phyloP scores from a whole-genome alignment of 2,329 filamentous ascomycete genomes.

The Verticillium dahliae region DNA sequence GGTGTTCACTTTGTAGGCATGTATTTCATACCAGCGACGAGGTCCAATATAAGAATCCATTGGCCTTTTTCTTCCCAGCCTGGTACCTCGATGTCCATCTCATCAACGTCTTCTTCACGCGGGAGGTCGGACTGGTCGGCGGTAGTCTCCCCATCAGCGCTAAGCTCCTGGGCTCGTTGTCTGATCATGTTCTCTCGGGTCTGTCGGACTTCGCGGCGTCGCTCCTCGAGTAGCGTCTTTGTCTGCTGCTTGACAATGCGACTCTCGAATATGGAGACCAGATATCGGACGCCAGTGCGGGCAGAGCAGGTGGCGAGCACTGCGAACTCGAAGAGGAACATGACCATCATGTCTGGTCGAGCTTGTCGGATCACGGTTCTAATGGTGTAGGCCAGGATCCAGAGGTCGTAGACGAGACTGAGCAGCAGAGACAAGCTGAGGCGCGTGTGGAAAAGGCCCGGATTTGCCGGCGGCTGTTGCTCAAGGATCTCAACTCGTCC shows the following conservation, averaged over 20 bases:
- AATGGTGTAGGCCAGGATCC: constrained; percentile 75
- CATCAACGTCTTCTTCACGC: constrained; percentile 71
- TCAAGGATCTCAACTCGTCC: constrained; percentile 90
- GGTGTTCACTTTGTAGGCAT: background rate
- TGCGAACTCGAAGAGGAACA: constrained; percentile 98
- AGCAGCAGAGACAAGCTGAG: constrained; percentile 72
- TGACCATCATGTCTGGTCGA: constrained; percentile 98
- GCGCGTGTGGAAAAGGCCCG: constrained; percentile 78
- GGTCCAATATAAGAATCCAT: constrained; percentile 82
- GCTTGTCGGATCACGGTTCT: constrained; percentile 80
- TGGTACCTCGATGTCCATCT: constrained; percentile 89
- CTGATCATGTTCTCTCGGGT: constrained; percentile 46
- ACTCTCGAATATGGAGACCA: constrained; percentile 71
- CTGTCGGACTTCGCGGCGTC: constrained; percentile 60
- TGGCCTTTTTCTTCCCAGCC: constrained; percentile 96
- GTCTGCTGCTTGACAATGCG: constrained; percentile 71
- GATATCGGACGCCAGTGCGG: constrained; percentile 73
- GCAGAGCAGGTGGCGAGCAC: constrained; percentile 74
- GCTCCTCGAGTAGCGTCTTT: constrained; percentile 57
- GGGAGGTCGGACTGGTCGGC: constrained; percentile 44
- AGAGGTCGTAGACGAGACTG: constrained; percentile 72
- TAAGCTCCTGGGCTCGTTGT: constrained; percentile 38
- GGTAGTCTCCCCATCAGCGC: constrained; percentile 40
- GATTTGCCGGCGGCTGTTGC: constrained; percentile 88
- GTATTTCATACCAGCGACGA: constrained; percentile 58